These are phyloP conservation scores for Saccharomyces hybrid DNA, from an alignment of 1,139 yeast species.

Conservation along the genomic window DNA sequence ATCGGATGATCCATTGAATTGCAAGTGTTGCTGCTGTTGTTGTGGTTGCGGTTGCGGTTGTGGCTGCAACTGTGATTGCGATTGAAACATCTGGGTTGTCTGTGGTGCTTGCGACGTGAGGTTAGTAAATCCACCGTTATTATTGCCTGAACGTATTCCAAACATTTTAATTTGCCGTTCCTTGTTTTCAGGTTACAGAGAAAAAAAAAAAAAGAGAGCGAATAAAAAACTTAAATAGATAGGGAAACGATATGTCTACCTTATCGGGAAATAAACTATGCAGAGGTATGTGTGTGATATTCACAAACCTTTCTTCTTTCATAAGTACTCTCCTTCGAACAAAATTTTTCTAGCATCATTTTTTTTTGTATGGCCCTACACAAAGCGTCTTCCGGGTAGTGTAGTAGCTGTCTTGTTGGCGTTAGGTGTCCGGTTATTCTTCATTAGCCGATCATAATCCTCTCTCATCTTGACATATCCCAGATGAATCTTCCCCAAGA, in stretches of 20 bases:
- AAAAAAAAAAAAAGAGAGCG: background rate
- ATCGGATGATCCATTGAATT: slow-evolving; percentile 6
- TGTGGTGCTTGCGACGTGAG: slow-evolving; percentile 12
- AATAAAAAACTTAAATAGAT: background rate
- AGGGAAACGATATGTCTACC: background rate
- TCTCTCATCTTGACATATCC: slow-evolving; percentile 72
- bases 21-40: slow-evolving; percentile 14
- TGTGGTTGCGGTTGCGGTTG: slow-evolving; percentile 6
- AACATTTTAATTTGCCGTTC: background rate
- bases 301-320: background rate
- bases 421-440: background rate
- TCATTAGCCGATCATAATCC: slow-evolving; percentile 29
- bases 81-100: background rate
- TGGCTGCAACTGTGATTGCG: background rate
- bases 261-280: background rate
- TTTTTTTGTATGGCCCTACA: background rate
- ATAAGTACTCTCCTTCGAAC: background rate
- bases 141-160: background rate
- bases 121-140: slow-evolving; percentile 7
- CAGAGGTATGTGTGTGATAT: background rate
- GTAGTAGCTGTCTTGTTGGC: background rate
- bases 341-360: background rate
- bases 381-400: slow-evolving; percentile 1
- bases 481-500: slow-evolving; percentile 77
- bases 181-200: background rate